Conservation (phyloP, 768 basidiomycete genomes). For the Dacryopinax primogenitus region DNA sequence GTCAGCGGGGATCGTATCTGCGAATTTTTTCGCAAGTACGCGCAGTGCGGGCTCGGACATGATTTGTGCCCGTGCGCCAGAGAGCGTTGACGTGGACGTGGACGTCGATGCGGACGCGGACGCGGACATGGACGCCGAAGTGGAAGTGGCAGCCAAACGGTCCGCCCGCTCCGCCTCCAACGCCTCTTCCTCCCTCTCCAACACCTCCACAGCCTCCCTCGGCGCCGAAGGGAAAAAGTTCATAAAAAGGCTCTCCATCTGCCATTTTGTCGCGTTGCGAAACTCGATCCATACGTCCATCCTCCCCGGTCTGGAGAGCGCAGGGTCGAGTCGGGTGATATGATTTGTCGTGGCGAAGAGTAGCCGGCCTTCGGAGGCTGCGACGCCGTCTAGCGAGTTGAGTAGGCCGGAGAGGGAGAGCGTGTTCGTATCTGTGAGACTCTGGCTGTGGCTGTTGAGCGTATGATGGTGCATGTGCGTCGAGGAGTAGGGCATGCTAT, state of each 20-base stretch:
- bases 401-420: conserved; percentile 68
- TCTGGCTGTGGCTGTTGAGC: conserved; percentile 26
- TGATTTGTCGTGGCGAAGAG: conserved; percentile 92
- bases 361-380: conserved; percentile 74
- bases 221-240: conserved; percentile 73
- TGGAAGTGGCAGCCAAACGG: not conserved
- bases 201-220: conserved; percentile 11
- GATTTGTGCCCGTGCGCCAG: not conserved
- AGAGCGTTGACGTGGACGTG: not conserved
- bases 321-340: conserved; percentile 79
- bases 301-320: conserved; percentile 79
- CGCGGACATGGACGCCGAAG: not conserved
- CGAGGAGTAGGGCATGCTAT: conserved; percentile 6
- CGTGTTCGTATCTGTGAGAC: conserved; percentile 63
- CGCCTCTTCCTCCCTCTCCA: conserved; percentile 14
- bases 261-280: conserved; percentile 71
- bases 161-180: conserved; percentile 11
- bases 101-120: not conserved
- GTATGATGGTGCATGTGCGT: conserved; percentile 9
- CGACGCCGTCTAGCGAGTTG: conserved; percentile 77
- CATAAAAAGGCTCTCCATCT: conserved; percentile 73
- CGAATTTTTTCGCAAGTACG: conserved; percentile 61
- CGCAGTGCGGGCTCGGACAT: conserved; percentile 35
- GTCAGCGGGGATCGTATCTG: conserved; percentile 68
- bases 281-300: conserved; percentile 86